These are phyloP conservation scores for Carex myosuroides DNA, from an alignment of 176 grass and related monocot species.

Conservation along the genomic window DNA sequence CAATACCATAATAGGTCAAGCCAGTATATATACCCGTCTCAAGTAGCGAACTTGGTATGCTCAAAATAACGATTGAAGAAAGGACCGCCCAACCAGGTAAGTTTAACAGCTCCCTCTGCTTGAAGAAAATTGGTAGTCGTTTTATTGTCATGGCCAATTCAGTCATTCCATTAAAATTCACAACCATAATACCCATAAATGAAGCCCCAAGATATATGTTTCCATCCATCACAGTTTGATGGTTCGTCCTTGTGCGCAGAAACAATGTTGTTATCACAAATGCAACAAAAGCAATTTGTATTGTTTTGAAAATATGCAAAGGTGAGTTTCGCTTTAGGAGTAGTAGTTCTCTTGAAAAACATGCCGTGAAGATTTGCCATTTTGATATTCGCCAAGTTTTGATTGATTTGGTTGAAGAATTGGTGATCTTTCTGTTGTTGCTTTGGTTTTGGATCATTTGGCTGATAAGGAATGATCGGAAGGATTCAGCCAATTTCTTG, in stretches of 20 bases:
- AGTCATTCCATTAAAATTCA: too few species aligned
- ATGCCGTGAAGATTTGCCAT: constrained; percentile 81
- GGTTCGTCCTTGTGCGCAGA: constrained; percentile 63
- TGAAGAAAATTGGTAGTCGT: too few species aligned
- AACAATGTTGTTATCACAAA: constrained; percentile 78
- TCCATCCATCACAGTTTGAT: constrained; percentile 52
- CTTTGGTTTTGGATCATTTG: constrained; percentile 24
- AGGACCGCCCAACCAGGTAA: too few species aligned
- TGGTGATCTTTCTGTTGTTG: constrained; percentile 26
- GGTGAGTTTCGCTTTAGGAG: constrained; percentile 78
- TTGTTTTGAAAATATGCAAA: constrained; percentile 82
- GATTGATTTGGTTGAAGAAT: constrained; percentile 28
- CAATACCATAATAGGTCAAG: too few species aligned
- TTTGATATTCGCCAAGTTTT: constrained; percentile 40
- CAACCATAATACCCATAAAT: too few species aligned
- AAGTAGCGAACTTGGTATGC: too few species aligned
- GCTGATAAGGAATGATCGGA: constrained; percentile 37
- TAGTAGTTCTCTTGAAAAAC: constrained; percentile 76
- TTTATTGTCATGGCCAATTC: too few species aligned
- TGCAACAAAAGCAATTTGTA: constrained; percentile 71
- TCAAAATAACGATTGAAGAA: too few species aligned
- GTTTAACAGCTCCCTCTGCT: too few species aligned
- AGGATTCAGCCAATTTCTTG: constrained; percentile 49
- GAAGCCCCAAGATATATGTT: constrained; percentile 1
- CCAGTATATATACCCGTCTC: too few species aligned